Evolutionary conservation across 257 asterid species (phyloP), one percentile per base, ranked within the genome.

Genomic region (Fraxinus excelsior): DNA sequence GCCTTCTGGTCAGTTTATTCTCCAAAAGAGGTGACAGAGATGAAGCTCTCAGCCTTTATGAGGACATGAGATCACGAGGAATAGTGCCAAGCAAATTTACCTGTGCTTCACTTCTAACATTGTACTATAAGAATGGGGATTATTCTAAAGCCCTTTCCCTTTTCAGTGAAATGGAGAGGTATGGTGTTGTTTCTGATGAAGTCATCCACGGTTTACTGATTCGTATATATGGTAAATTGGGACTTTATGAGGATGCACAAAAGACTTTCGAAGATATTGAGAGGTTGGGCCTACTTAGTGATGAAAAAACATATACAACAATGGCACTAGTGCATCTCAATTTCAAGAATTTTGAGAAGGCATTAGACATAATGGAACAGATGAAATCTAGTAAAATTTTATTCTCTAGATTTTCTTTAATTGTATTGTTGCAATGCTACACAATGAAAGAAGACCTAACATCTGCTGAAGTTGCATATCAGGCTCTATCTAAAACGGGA

Each of bases 311-410:
- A 29, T 93, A 88, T 71, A 80, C 88, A 67, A 86, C 99, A 80
- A 95, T 93, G 99, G 98, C 98, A 23, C 97, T 90, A 86, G 98
- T 95, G 70, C 98, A 95, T 85, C 88, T 95, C 82, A 87, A 70
- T 73, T 86, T 78, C 62, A 89, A 97, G 82, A 85, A 89, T 71
- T 51, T 79, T 66, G 97, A 87, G 74, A 88, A 90, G 82, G 97
- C 98, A 74, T 82, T 93, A 84, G 79, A 82, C 70, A 85, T 91
- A 51, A 87, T 95, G 92, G 94, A 88, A 79, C 86, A 80, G 66
- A 87, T 95, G 94, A 89, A 84, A 84, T 88, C 86, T 72, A 90
- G 80, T 40, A 88, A 88, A 83, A 85, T 87, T 69, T 76, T 85
- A 2, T 81, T 76, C 70, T 90, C 97, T 19, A 89, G 96, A 82